A percentile compares a stretch with the other conserved stretches of the same genome.
phyloP scores from a whole-genome alignment of 2,329 filamentous ascomycete species.

The Magnaporthiopsis poae region DNA sequence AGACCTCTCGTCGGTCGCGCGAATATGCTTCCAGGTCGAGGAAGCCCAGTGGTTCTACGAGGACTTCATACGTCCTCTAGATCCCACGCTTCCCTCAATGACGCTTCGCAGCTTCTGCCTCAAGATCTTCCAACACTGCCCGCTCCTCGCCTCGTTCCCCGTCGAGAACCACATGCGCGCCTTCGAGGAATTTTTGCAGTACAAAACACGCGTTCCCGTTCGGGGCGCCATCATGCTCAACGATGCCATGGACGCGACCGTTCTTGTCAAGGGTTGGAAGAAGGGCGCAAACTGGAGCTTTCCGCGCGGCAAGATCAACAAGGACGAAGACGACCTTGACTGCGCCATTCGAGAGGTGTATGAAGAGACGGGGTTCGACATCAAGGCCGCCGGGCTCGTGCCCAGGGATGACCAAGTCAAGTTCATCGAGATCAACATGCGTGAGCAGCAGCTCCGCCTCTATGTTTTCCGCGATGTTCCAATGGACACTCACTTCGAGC shows the following conservation, averaged over 20 bases:
- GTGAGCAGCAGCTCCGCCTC: slow-evolving; percentile 83
- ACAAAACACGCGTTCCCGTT: slow-evolving; percentile 90
- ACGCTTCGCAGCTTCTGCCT: slow-evolving; percentile 76
- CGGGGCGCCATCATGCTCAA: slow-evolving; percentile 90
- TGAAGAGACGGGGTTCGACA: slow-evolving; percentile 88
- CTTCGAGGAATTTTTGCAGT: slow-evolving; percentile 83
- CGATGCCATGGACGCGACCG: slow-evolving; percentile 81
- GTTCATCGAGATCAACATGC: slow-evolving; percentile 78
- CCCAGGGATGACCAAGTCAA: slow-evolving; percentile 63
- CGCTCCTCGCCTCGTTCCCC: slow-evolving; percentile 72
- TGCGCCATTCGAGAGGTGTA: slow-evolving; percentile 91
- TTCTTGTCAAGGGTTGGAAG: slow-evolving; percentile 96
- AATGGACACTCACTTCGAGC: slow-evolving; percentile 77
- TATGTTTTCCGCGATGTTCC: slow-evolving; percentile 87
- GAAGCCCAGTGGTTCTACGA: slow-evolving; percentile 99
- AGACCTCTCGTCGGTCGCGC: slow-evolving; percentile 78
- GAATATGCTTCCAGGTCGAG: slow-evolving; percentile 97
- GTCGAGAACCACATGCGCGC: slow-evolving; percentile 68
- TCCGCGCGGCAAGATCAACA: slow-evolving; percentile 93
- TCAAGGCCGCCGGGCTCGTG: slow-evolving; percentile 65
- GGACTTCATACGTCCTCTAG: slow-evolving; percentile 89
- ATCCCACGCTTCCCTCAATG: slow-evolving; percentile 76
- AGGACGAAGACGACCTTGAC: slow-evolving; percentile 85
- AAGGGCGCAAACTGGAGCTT: slow-evolving; percentile 95
- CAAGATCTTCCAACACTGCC: slow-evolving; percentile 87